These are phyloP conservation scores for Tricholoma hemisulphureum DNA, from an alignment of 768 basidiomycete genomes.

Conservation along the genomic window DNA sequence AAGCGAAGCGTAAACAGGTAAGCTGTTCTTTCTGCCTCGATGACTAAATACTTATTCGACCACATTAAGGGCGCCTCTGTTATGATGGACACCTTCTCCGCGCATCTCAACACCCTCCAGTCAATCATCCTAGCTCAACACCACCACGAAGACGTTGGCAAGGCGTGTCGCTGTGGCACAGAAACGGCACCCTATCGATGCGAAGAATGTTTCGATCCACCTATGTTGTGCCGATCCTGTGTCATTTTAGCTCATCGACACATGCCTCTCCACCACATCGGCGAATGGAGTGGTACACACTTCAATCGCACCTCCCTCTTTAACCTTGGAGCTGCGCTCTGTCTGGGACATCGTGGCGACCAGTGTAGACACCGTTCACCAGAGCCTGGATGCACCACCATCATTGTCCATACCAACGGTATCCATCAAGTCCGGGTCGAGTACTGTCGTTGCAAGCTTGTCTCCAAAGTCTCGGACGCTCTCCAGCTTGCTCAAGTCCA, in stretches of 20 bases:
- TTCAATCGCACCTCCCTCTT: not conserved
- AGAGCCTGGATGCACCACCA: not conserved
- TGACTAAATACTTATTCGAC: not conserved
- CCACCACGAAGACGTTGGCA: not conserved
- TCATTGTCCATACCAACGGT: not conserved
- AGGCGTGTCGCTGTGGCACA: not conserved
- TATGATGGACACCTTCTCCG: constrained; percentile 5
- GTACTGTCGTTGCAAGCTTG: not conserved
- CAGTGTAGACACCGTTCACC: not conserved
- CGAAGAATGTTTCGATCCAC: not conserved
- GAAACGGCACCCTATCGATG: not conserved
- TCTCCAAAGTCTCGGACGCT: not conserved
- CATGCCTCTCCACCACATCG: not conserved
- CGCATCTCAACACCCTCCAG: constrained; percentile 3
- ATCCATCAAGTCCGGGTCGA: not conserved
- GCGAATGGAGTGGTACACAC: not conserved
- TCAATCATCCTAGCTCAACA: not conserved
- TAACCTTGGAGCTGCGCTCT: not conserved
- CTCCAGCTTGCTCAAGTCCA: not conserved
- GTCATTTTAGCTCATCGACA: not conserved
- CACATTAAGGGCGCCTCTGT: constrained; percentile 6
- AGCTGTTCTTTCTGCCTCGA: not conserved
- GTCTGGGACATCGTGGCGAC: not conserved
- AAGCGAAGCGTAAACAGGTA: not conserved
- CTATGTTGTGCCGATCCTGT: not conserved